A percentile compares a stretch with the other conserved stretches of the same genome.
These are phyloP conservation scores for Tylopilus balloui DNA, from an alignment of 768 basidiomycete genomes.

Conservation along the genomic window DNA sequence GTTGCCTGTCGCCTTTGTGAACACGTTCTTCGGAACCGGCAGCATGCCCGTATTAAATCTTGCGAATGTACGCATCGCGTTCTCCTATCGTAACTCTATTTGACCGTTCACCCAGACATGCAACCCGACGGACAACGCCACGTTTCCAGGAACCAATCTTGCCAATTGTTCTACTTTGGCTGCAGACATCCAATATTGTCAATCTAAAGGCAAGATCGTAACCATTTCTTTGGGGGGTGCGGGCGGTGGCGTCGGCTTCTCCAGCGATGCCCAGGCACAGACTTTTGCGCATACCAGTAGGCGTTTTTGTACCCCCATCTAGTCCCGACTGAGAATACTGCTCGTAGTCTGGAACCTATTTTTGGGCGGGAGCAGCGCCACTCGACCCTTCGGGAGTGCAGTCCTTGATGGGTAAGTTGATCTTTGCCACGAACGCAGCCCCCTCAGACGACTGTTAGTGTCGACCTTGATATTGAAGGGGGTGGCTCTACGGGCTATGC, in stretches of 20 bases:
- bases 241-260: conserved; percentile 38
- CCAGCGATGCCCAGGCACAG: conserved; percentile 34
- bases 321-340: neutral
- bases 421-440: neutral
- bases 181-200: conserved; percentile 41
- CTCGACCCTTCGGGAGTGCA: conserved; percentile 42
- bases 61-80: conserved; percentile 40
- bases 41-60: conserved; percentile 62
- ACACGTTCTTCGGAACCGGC: conserved; percentile 61
- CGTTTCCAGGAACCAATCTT: conserved; percentile 41
- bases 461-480: conserved; percentile 77
- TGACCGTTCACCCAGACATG: conserved; percentile 33
- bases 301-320: conserved; percentile 10
- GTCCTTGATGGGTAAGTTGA: conserved; percentile 41
- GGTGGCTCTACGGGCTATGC: conserved; percentile 48
- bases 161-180: conserved; percentile 38
- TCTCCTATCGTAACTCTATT: neutral
- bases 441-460: conserved; percentile 27
- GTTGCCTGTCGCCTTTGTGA: conserved; percentile 65
- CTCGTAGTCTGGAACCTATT: conserved; percentile 41
- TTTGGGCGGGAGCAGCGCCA: conserved; percentile 42
- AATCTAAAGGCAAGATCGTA: conserved; percentile 44
- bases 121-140: conserved; percentile 36
- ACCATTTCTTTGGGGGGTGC: conserved; percentile 45
- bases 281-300: conserved; percentile 28